phyloP scores from a whole-genome alignment of 1,284 basidiomycete species.

The Neotropicomus parvogracilis region DNA sequence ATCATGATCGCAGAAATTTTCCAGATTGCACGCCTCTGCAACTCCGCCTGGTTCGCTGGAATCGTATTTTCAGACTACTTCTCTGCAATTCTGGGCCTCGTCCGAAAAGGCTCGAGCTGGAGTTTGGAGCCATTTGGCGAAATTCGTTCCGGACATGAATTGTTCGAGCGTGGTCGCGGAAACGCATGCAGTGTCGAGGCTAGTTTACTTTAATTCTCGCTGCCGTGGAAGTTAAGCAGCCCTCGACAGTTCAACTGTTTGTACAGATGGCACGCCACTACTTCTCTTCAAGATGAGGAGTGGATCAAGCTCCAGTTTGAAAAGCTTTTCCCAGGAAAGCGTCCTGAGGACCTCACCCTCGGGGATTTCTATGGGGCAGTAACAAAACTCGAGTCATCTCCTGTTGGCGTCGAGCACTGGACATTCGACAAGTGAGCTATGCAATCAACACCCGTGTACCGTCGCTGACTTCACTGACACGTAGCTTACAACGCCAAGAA shows the following conservation, averaged over 20 bases:
- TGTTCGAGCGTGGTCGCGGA: slow-evolving; percentile 72
- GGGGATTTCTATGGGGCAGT: slow-evolving; percentile 58
- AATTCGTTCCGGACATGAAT: slow-evolving; percentile 57
- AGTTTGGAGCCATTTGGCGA: slow-evolving; percentile 67
- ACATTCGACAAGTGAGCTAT: slow-evolving; percentile 55
- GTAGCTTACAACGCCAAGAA: slow-evolving; percentile 57
- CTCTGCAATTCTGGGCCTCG: slow-evolving; percentile 68
- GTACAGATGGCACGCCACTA: slow-evolving; percentile 80
- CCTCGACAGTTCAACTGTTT: slow-evolving; percentile 69
- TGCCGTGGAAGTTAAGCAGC: slow-evolving; percentile 4
- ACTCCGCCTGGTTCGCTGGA: slow-evolving; percentile 73
- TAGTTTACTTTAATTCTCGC: slow-evolving; percentile 16
- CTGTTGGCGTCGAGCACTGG: slow-evolving; percentile 60
- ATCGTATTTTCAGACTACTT: slow-evolving; percentile 77
- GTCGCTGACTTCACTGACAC: slow-evolving; percentile 4
- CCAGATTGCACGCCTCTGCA: slow-evolving; percentile 73
- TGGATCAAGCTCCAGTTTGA: slow-evolving; percentile 56
- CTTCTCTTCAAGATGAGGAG: slow-evolving; percentile 62
- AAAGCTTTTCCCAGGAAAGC: slow-evolving; percentile 52
- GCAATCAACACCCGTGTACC: not conserved
- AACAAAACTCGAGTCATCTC: slow-evolving; percentile 37
- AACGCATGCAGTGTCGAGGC: slow-evolving; percentile 76
- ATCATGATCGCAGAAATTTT: slow-evolving; percentile 56
- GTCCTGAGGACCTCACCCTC: slow-evolving; percentile 50
- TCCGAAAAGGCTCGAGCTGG: slow-evolving; percentile 68